Evolutionary conservation across 2,329 filamentous ascomycete species (phyloP).

Genomic region (Colletotrichum eremochloae): DNA sequence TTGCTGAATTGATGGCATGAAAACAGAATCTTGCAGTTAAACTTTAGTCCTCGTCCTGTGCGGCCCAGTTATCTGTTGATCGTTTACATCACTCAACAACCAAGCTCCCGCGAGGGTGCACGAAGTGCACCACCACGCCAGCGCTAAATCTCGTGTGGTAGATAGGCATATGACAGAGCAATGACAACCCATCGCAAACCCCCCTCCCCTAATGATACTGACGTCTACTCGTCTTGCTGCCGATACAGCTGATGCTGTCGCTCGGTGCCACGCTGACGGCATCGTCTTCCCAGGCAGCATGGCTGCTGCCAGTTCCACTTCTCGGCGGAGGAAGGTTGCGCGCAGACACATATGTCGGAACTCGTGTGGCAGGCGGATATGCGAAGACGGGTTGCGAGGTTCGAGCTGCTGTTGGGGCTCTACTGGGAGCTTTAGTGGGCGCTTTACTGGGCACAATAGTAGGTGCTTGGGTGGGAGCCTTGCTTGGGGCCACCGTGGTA

Average conservation of each 20-base stretch:
- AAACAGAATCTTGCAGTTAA: background rate
- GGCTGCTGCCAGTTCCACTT: constrained; percentile 58
- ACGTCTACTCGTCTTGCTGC: constrained; percentile 53
- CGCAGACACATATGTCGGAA: constrained; percentile 48
- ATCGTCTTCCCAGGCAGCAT: constrained; percentile 62
- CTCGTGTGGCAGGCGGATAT: constrained; percentile 44
- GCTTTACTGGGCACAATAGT: constrained; percentile 22
- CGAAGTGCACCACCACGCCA: background rate
- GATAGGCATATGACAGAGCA: background rate
- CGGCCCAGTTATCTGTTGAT: constrained; percentile 8
- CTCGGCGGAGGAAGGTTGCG: constrained; percentile 56
- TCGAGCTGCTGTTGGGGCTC: constrained; percentile 26
- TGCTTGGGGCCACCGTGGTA: constrained; percentile 32
- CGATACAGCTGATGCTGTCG: constrained; percentile 74
- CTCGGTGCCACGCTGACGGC: constrained; percentile 68
- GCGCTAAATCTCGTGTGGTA: background rate
- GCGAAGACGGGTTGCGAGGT: constrained; percentile 30
- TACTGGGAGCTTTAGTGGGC: constrained; percentile 15
- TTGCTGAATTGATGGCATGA: background rate
- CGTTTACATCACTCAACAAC: background rate
- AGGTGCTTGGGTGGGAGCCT: constrained; percentile 27
- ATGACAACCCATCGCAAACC: background rate
- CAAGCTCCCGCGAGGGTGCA: background rate
- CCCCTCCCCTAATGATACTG: constrained; percentile 46
- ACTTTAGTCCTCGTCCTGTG: background rate